Conservation (phyloP, 2,329 filamentous ascomycete genomes). For the Sporothrix brunneoviolacea region DNA sequence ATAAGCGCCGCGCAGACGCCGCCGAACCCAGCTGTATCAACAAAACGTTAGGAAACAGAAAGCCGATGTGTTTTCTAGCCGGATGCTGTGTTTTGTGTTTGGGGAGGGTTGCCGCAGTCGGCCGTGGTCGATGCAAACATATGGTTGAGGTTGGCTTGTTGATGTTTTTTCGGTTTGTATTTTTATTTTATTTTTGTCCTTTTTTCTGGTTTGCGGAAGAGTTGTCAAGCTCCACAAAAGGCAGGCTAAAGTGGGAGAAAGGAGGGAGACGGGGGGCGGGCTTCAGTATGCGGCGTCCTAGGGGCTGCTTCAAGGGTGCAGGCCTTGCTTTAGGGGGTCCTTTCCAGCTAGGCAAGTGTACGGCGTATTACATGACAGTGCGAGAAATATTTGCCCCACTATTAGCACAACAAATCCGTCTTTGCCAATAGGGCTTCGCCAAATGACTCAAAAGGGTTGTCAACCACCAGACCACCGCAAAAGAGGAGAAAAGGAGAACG, state of each 20-base stretch:
- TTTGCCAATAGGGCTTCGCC: background rate
- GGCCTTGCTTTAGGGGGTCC: no score
- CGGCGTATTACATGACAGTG: background rate
- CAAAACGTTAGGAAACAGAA: background rate
- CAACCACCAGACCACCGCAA: no score
- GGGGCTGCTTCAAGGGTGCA: background rate
- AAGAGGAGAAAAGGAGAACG: no score
- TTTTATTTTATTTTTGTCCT: slow-evolving; percentile 6
- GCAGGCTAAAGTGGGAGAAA: slow-evolving; percentile 12
- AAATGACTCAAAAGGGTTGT: background rate
- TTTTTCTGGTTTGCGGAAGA: slow-evolving; percentile 3
- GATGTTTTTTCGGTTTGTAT: slow-evolving; percentile 13
- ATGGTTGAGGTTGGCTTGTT: slow-evolving; percentile 2
- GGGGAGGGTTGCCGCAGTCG: slow-evolving; percentile 6
- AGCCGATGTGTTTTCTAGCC: background rate
- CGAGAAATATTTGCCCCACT: background rate
- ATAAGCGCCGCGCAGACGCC: slow-evolving; percentile 7
- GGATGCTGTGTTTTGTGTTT: background rate
- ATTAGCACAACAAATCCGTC: background rate
- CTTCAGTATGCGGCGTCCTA: background rate
- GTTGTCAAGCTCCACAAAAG: background rate
- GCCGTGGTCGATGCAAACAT: slow-evolving; percentile 8
- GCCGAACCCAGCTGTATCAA: slow-evolving; percentile 2
- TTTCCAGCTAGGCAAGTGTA: no score
- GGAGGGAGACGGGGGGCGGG: background rate